These are phyloP conservation scores for Pythium volutum DNA, from an alignment of 352 stramenopile genomes.

Conservation along the genomic window DNA sequence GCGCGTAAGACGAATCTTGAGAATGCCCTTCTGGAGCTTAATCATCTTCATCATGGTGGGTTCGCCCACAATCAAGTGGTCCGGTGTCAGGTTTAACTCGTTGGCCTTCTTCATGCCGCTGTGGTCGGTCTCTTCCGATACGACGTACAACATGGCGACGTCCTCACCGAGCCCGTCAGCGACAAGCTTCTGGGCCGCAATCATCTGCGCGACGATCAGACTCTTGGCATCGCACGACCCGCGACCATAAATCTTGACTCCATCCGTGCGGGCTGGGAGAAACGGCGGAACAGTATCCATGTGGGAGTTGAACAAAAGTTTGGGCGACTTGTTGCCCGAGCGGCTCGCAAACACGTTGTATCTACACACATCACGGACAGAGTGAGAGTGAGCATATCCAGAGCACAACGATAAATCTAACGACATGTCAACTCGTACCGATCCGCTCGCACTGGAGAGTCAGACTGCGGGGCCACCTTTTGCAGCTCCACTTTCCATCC, in stretches of 20 bases:
- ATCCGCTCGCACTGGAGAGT: slow-evolving; percentile 53
- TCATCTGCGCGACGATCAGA: slow-evolving; percentile 78
- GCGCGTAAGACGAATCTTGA: slow-evolving; percentile 77
- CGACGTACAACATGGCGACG: slow-evolving; percentile 78
- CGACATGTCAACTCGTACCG: slow-evolving; percentile 28
- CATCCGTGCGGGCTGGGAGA: slow-evolving; percentile 59
- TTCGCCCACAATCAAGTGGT: slow-evolving; percentile 79
- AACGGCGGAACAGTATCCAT: slow-evolving; percentile 84
- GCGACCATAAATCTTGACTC: slow-evolving; percentile 67
- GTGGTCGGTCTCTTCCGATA: slow-evolving; percentile 87
- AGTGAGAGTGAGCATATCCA: not conserved
- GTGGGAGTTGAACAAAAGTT: slow-evolving; percentile 84
- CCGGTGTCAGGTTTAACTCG: slow-evolving; percentile 62
- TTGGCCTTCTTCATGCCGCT: slow-evolving; percentile 89
- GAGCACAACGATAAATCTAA: too few relatives aligned
- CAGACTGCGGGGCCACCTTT: slow-evolving; percentile 58
- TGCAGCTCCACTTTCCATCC: slow-evolving; percentile 79
- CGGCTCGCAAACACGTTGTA: slow-evolving; percentile 78
- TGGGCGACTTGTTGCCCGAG: slow-evolving; percentile 47
- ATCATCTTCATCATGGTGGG: slow-evolving; percentile 80
- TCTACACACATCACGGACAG: slow-evolving; percentile 19
- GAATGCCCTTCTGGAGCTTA: slow-evolving; percentile 84
- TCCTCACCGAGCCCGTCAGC: slow-evolving; percentile 56
- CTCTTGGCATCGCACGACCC: slow-evolving; percentile 85
- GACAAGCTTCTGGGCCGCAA: slow-evolving; percentile 65